Evolutionary conservation across 768 basidiomycete species (phyloP).

Genomic region (Crepidotus variabilis): DNA sequence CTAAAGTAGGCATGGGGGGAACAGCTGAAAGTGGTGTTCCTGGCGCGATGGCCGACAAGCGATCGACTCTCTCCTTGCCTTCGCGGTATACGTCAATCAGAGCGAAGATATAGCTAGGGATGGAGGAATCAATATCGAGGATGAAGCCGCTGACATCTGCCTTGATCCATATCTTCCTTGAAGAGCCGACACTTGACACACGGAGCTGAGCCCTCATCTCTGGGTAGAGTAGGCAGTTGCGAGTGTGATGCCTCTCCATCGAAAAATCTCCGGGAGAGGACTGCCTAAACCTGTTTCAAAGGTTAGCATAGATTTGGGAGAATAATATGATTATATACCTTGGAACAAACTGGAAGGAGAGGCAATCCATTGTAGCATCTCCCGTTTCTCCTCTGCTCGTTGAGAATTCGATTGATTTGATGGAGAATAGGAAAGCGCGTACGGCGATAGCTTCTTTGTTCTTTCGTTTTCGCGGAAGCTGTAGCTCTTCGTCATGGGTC

Average conservation of each 20-base stretch:
- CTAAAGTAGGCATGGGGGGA: slow-evolving; percentile 12
- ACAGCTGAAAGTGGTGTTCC: slow-evolving; percentile 32
- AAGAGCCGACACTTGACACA: slow-evolving; percentile 43
- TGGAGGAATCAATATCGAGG: slow-evolving; percentile 77
- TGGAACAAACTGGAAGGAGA: slow-evolving; percentile 85
- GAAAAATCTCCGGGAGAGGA: slow-evolving; percentile 65
- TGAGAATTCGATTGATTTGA: slow-evolving; percentile 69
- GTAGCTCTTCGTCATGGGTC: slow-evolving; percentile 54
- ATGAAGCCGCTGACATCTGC: slow-evolving; percentile 83
- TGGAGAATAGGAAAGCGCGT: slow-evolving; percentile 83
- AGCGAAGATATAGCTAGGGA: slow-evolving; percentile 77
- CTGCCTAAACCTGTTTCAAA: slow-evolving; percentile 72
- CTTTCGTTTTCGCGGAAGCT: slow-evolving; percentile 36
- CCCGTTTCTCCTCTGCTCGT: slow-evolving; percentile 78
- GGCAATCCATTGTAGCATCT: slow-evolving; percentile 61
- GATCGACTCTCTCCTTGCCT: slow-evolving; percentile 75
- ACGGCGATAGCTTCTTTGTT: slow-evolving; percentile 41
- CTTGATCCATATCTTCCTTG: slow-evolving; percentile 54
- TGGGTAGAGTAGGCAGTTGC: slow-evolving; percentile 75
- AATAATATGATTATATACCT: slow-evolving; percentile 42
- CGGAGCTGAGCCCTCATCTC: slow-evolving; percentile 75
- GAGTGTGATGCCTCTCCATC: slow-evolving; percentile 61
- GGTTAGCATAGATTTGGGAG: slow-evolving; percentile 11
- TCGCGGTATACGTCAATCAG: slow-evolving; percentile 80
- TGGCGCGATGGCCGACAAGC: slow-evolving; percentile 53